Base-by-base conservation (phyloP, 1,284 basidiomycete species). In the Sporisorium reilianum region DNA sequence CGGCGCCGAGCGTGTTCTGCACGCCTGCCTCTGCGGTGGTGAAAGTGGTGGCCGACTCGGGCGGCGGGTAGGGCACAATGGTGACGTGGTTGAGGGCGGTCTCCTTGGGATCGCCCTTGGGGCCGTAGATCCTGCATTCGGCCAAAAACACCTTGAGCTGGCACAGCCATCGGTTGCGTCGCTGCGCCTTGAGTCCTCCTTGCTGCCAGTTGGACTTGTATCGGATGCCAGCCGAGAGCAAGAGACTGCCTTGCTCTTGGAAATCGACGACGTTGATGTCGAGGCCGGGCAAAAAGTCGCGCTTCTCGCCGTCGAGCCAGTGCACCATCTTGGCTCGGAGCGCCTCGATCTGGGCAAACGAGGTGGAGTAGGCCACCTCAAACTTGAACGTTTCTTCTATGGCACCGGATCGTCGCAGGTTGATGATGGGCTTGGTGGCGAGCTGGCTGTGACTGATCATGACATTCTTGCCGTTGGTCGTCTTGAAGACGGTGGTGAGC, bases 101-200 rank as follows among this genome's bases (percentile, higher is more conserved):
- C 18, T 61, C 57, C 25, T 64, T 58, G 16, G 75, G 75, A 42
- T 77, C 87, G 26, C 92, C 93, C 53, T 65, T 86, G 6, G 93
- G 92, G 6, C 93, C 93, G 79, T 87, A 94, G 68, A 96, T 91
- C 76, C 89, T 87, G 56, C 91, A 86, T 61, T 93, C 90, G 36
- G 88, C 87, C 64, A 96, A 86, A 34, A 90, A 88, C 42, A 88
- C 85, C 86, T 95, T 95, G 67, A 97, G 87, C 25, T 92, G 91
- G 84, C 93, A 95, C 41, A 95, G 89, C 93, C 93, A 95, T 86
- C 93, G 93, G 87, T 95, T 95, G 55, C 93, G 89, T 61, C 94
- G 89, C 86, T 91, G 86, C 0, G 66, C 88, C 87, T 90, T 94
- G 42, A 95, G 86, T 0, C 90, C 89, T 23, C 89, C 90, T 80